Base-by-base conservation (phyloP, 352 stramenopile genomes). In the Phytopythium sindhum region DNA sequence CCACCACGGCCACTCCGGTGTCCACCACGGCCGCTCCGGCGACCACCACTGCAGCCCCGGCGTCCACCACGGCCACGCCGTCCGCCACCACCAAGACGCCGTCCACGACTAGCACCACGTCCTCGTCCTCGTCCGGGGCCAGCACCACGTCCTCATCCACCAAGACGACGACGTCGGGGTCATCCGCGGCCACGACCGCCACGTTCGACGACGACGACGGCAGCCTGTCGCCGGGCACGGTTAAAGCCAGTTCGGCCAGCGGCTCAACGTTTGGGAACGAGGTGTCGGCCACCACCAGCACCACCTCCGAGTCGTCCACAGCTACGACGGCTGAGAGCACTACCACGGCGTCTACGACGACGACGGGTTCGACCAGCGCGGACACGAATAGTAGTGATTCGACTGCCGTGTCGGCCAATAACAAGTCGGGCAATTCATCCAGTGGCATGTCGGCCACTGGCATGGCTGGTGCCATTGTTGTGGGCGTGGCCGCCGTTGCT, bases 381-480 rank as follows among this genome's bases (percentile, higher is more conserved):
- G 67, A 50, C 24, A 60, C 61, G 19, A 57, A 26, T 28, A 45
- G n/a, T n/a, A 50, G 44, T 9, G 29, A 55, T 17, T 31, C 53
- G 53, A 47, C 54, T n/a, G 53, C 66, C 5, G 71, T 73, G 5
- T 69, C 66, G 21, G 78, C 78, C 56, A 86, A 74, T 69, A 86
- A 80, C 65, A 62, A 91, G 63, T 86, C 74, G 12, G 61, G 61
- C 31, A 72, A 77, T 17, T 63, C 35, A 15, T 31, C 61, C 6
- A 51, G 17, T 19, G 55, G 29, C 11, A 69, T 92, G 45, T 90
- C 84, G 57, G 69, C 77, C 60, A 73, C 73, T 10, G 84, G 84
- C n/a, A 51, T 87, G 56, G 81, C 78, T 15, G 84, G 84, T 39
- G 73, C 78, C 24, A 70, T 88, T 45, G 76, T 92, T 45, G 52